Evolutionary conservation across 2,329 filamentous ascomycete genomes (phyloP), one percentile per base, ranked within the genome.

Genomic region (Alternaria brassicae): DNA sequence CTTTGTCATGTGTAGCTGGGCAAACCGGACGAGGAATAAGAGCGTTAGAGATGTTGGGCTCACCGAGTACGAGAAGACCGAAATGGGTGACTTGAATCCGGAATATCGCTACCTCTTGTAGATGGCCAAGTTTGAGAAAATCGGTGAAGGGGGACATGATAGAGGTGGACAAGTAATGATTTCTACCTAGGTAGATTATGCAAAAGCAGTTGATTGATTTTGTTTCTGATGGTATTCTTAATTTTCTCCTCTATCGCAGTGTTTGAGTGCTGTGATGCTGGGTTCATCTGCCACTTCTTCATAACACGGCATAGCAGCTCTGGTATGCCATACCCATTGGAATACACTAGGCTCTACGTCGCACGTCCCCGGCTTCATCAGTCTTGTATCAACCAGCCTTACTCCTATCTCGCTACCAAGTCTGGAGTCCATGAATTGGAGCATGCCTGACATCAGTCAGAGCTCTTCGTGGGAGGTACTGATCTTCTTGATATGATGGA

Each of bases 1-100:
- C 72, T 85, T 84, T 2, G 63, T 83, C 4, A 83, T 83, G 2
- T 88, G 90, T 59, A 78, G 77, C 65, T 74, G 76, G 61, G 84
- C 88, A 75, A 94, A 94, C 73, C 81, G 81, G 67, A 81, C 81
- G 71, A 82, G 89, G 56, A 82, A 86, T 17, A 84, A 75, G 73
- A 70, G 71, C 17, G 75, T 77, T 0, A 75, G 75, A 25, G 79
- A 85, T 64, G 72, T 82, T 4, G 79, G 81, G 1, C 74, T 89
- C 67, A 86, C 86, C 0, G 84, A 88, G 69, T 84, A 86, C 44
- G 86, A 90, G 73, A 88, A 88, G 81, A 83, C 80, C 25, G 84
- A 86, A 60, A 61, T 88, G 70, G 86, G 86, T 2, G 87, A 89
- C 70, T 62, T 86, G 77, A 85, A 79, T 53, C 86, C 86, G 2